Evolutionary conservation across 2,329 filamentous ascomycete species (phyloP).

Genomic region (Phialophora chinensis): DNA sequence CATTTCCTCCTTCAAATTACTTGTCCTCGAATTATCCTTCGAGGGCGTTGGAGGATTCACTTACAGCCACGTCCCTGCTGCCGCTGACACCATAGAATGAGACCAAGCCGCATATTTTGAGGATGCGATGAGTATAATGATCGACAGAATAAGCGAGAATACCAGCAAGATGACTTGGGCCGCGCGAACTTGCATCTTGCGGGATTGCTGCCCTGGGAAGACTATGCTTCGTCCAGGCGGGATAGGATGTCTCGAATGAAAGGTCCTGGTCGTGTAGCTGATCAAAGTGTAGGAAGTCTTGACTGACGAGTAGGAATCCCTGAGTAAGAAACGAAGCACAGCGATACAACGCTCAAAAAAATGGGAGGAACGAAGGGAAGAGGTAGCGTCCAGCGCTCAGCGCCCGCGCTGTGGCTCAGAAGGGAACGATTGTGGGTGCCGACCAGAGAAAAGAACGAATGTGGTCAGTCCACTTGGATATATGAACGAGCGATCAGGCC

Average conservation of each 20-base stretch:
- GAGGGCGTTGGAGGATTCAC: constrained; percentile 1
- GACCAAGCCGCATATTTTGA: constrained; percentile 37
- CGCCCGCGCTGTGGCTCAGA: constrained; percentile 28
- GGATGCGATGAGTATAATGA: constrained; percentile 36
- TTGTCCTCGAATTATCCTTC: background rate
- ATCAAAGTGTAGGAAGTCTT: background rate
- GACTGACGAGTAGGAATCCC: background rate
- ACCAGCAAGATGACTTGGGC: constrained; percentile 34
- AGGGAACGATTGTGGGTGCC: constrained; percentile 15
- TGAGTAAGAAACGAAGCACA: background rate
- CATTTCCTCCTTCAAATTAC: background rate
- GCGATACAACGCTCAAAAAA: constrained; percentile 3
- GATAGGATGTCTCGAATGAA: background rate
- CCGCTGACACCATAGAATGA: constrained; percentile 28
- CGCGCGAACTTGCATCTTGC: constrained; percentile 30
- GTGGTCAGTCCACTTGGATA: constrained; percentile 25
- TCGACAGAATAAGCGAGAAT: constrained; percentile 25
- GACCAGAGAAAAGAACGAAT: constrained; percentile 23
- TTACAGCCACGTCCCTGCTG: constrained; percentile 33
- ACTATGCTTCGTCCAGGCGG: background rate
- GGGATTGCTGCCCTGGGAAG: background rate
- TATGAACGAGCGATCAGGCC: constrained; percentile 19
- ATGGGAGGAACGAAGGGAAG: constrained; percentile 7
- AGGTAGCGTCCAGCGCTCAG: constrained; percentile 34
- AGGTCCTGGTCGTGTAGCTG: background rate